Base-by-base conservation (phyloP, 2,329 filamentous ascomycete genomes). In the Alternaria sp. region DNA sequence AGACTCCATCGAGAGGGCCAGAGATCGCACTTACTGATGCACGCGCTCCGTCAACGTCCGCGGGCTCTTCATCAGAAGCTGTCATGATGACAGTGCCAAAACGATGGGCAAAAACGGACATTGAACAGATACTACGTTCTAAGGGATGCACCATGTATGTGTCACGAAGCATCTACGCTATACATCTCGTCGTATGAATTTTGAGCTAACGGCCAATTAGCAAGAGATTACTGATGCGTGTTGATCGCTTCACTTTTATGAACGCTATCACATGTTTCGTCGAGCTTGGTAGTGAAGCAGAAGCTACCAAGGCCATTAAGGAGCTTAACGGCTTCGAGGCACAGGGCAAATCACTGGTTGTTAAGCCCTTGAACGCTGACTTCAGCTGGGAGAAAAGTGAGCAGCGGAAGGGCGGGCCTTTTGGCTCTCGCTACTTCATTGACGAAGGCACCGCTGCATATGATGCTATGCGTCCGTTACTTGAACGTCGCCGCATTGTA, bases 81-180 rank as follows among this genome's bases (percentile, higher is more conserved):
- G 56, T 48, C 30, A 12, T 73, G 2, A n/a, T 63, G 9, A 63
- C 10, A 8, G 12, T 73, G 4, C 54, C 64, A 11, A 63, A 57
- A 22, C 54, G 58, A 11, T 25, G 54, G 20, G 25, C 50, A n/a
- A 65, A 46, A 36, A 20, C 50, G 12, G 64, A 67, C 7, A 45
- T 74, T 8, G 57, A 69, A 36, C 9, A 57, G 20, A n/a, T 69
- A 1, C 56, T 74, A 5, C 43, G 49, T 9, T 41, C 57, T 11
- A 62, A 62, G 43, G 68, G 69, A n/a, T 49, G 66, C 11, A 55
- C 68, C 3, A 20, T 72, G 70, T 73, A 65, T 43, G 71, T 73
- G 14, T 20, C 27, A 18, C 16, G 16, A 12, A 7, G 6, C 28
- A 20, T 25, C 12, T n/a, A 14, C 6, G 27, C 20, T 43, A 14